Evolutionary conservation across 139 green algal genomes (phyloP), one percentile per base, ranked within the genome.

Genomic region (Chlamydomonas sphaeroides): DNA sequence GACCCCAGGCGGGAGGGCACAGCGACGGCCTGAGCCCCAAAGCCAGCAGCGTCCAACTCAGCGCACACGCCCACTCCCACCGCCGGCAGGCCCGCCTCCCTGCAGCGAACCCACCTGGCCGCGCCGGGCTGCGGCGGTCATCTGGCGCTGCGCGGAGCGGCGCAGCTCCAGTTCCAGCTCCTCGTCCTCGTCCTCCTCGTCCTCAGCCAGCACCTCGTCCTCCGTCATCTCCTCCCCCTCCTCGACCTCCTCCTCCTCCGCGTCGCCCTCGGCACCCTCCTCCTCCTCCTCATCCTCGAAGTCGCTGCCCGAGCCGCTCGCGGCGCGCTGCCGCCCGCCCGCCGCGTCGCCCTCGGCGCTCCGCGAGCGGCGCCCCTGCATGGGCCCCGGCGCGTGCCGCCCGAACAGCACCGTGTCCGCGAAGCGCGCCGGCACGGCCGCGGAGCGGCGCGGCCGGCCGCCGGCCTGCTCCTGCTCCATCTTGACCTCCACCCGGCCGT

Each of bases 351-450:
- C 72, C 38, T 33, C 56, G 23, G n/a, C 56, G 25, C 56, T n/a
- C 18, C 25, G 6, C 6, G 23, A 62, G 18, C 56, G 56, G 23
- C 23, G 56, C 23, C 38, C 25, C 20, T 18, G 21, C 6, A 23
- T 35, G 51, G 28, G 15, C 61, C n/a, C 28, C 59, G 14, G 59
- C 33, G 63, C 8, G 35, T n/a, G 35, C 18, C 72, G 23, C 56
- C 56, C 35, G 33, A 73, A 82, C 23, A 72, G 75, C n/a, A 18
- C 21, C n/a, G 75, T 32, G 33, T 82, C 75, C 1, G 42, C 42
- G 45, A 82, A 82, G 32, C 75, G 75, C 8, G 75, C 75, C 1
- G 75, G 75, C 26, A 82, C 75, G 25, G 75, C 36, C 3, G 75
- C 75, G 18, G 61, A 63, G 14, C 75, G 75, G 20, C 75, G 75